Base-by-base conservation (phyloP, 1,139 yeast species). In the Arxiozyma slooffiae region DNA sequence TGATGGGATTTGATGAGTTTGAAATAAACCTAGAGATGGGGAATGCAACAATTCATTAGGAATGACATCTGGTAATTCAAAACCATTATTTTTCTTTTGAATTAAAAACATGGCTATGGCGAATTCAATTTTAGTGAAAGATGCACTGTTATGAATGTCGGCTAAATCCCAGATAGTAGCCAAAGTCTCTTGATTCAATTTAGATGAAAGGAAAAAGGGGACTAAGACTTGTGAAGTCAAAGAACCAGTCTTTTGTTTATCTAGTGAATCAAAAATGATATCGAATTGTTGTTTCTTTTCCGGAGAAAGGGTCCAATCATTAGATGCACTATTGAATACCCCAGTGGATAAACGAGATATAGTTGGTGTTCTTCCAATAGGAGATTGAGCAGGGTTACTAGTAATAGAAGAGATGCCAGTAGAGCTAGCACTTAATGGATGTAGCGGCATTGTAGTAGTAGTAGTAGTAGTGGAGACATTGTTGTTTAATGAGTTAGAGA, bases 91-190 rank as follows among this genome's bases (percentile, higher is more conserved):
- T 60, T 80, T 84, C 68, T 82, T 87, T 67, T 89, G 95, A 14
- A 92, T 94, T 60, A 92, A 77, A 64, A 84, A 92, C 85, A 92
- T 85, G 16, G 98, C 97, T 63, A 92, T 85, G 2, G 95, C 81
- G 68, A 94, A 92, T 67, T 92, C 98, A 55, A 79, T 73, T 62
- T 78, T 82, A 41, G 87, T 77, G 62, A 94, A 87, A 48, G 78
- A 77, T 38, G 97, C 97, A 44, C 89, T 80, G 67, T 89, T 88
- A 60, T 87, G 86, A 55, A 89, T 77, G 67, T 94, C 97, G 7
- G 97, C 81, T 61, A 92, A 75, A 67, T 92, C 97, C 99, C 99
- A 94, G 44, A 94, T 81, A 34, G 80, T 73, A 1, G 98, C 98
- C 58, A 94, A 75, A 39, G 80, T 82, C 52, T 87, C 94, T 62